phyloP scores from a whole-genome alignment of 768 basidiomycete species.

The Naematelia encephala region DNA sequence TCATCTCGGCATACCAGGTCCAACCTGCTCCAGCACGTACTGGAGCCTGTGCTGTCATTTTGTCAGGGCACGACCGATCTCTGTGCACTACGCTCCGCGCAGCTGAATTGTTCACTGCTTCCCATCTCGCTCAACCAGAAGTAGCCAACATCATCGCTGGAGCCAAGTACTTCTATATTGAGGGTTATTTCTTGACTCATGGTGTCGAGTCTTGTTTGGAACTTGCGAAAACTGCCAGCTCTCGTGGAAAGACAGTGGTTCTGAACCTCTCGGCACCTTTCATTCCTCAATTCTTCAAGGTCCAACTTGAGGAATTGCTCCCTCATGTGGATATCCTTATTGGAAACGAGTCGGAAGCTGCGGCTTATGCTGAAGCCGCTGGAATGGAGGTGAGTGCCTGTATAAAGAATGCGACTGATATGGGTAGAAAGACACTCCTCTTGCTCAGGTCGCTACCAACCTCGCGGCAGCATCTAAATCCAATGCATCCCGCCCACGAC shows the following conservation, averaged over 20 bases:
- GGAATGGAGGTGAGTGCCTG: constrained; percentile 60
- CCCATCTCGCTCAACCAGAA: constrained; percentile 70
- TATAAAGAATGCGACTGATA: not conserved
- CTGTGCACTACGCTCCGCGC: constrained; percentile 85
- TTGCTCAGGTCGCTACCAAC: constrained; percentile 36
- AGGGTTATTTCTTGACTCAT: constrained; percentile 96
- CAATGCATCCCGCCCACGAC: constrained; percentile 70
- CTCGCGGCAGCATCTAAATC: constrained; percentile 74
- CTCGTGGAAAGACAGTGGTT: constrained; percentile 75
- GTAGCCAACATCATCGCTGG: constrained; percentile 73
- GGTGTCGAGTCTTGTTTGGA: constrained; percentile 68
- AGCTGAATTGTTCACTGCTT: constrained; percentile 81
- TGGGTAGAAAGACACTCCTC: not conserved
- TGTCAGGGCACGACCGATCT: constrained; percentile 89
- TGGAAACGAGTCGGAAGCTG: constrained; percentile 95
- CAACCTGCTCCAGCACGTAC: constrained; percentile 75
- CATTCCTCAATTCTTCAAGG: constrained; percentile 87
- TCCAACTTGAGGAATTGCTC: constrained; percentile 74
- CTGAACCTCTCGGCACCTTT: constrained; percentile 97
- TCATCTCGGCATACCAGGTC: constrained; percentile 83
- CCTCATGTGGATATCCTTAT: constrained; percentile 85
- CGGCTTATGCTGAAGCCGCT: constrained; percentile 71
- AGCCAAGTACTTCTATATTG: constrained; percentile 87
- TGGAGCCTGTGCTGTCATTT: constrained; percentile 92
- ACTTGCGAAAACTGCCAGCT: constrained; percentile 73